Conservation (phyloP, 176 grass and related monocot species). For the Alloteropsis semialata region DNA sequence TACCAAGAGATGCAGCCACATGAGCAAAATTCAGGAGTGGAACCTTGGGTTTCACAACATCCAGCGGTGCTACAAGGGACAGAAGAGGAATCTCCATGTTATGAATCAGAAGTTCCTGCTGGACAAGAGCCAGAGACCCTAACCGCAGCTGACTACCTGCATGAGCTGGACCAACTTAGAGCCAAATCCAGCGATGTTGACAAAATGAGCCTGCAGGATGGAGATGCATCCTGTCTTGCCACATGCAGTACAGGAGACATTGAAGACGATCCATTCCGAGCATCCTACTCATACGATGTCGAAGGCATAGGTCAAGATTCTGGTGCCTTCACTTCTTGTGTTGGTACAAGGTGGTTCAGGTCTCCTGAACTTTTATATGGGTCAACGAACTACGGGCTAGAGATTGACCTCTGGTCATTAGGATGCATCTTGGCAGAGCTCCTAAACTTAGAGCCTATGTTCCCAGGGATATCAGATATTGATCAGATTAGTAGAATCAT, state of each 20-base stretch:
- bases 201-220: slow-evolving; percentile 79
- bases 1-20: slow-evolving; percentile 18
- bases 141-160: slow-evolving; percentile 72
- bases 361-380: slow-evolving; percentile 92
- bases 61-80: neutral
- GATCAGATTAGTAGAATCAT: slow-evolving; percentile 93
- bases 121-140: slow-evolving; percentile 36
- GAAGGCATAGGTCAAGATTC: slow-evolving; percentile 47
- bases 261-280: slow-evolving; percentile 62
- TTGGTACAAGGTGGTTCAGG: slow-evolving; percentile 89
- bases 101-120: slow-evolving; percentile 30
- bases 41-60: slow-evolving; percentile 41
- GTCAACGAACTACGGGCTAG: slow-evolving; percentile 74
- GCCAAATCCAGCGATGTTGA: slow-evolving; percentile 64
- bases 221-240: slow-evolving; percentile 76
- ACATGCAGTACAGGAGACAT: slow-evolving; percentile 84
- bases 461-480: slow-evolving; percentile 85
- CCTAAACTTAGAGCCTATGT: slow-evolving; percentile 59
- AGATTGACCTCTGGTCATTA: slow-evolving; percentile 90
- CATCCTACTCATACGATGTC: slow-evolving; percentile 63
- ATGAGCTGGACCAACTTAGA: slow-evolving; percentile 64
- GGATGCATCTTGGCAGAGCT: slow-evolving; percentile 91
- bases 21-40: slow-evolving; percentile 30
- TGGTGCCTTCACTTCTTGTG: slow-evolving; percentile 74
- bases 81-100: slow-evolving; percentile 13